Conservation (phyloP, 495 filamentous ascomycete species). For the Daldinia caldariorum region DNA sequence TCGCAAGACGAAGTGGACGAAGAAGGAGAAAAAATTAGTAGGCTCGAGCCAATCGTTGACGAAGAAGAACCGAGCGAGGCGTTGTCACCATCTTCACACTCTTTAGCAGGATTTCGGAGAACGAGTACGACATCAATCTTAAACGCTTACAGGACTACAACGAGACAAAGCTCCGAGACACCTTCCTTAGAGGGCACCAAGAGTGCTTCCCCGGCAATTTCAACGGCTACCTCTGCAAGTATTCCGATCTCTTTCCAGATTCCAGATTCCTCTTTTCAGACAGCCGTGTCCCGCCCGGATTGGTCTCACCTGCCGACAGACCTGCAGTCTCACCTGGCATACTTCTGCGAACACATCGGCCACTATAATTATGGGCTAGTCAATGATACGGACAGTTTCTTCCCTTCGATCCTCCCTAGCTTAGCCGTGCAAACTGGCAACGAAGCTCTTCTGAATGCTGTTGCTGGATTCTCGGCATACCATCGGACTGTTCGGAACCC, state of each 20-base stretch:
- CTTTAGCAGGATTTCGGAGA: conserved; percentile 53
- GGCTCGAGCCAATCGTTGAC: conserved; percentile 71
- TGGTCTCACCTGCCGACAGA: conserved; percentile 70
- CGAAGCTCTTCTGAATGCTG: conserved; percentile 85
- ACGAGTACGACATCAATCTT: conserved; percentile 57
- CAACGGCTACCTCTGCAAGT: conserved; percentile 50
- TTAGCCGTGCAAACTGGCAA: conserved; percentile 71
- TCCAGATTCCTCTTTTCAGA: conserved; percentile 42
- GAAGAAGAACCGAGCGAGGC: conserved; percentile 63
- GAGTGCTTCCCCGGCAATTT: conserved; percentile 60
- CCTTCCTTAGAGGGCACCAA: conserved; percentile 61
- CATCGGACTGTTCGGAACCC: conserved; percentile 76
- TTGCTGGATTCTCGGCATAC: conserved; percentile 92
- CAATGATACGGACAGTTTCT: conserved; percentile 71
- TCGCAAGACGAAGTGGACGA: conserved; percentile 65
- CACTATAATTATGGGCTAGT: conserved; percentile 84
- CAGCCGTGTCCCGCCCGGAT: conserved; percentile 44
- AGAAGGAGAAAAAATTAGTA: conserved; percentile 60
- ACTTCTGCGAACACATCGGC: conserved; percentile 77
- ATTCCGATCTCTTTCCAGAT: conserved; percentile 47
- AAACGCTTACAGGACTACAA: conserved; percentile 45
- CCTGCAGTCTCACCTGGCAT: conserved; percentile 80
- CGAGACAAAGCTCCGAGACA: conserved; percentile 60
- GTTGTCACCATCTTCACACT: conserved; percentile 48
- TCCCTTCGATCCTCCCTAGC: conserved; percentile 74